phyloP scores from a whole-genome alignment of 176 grass and related monocot genomes.

The Pontederia paniculata region DNA sequence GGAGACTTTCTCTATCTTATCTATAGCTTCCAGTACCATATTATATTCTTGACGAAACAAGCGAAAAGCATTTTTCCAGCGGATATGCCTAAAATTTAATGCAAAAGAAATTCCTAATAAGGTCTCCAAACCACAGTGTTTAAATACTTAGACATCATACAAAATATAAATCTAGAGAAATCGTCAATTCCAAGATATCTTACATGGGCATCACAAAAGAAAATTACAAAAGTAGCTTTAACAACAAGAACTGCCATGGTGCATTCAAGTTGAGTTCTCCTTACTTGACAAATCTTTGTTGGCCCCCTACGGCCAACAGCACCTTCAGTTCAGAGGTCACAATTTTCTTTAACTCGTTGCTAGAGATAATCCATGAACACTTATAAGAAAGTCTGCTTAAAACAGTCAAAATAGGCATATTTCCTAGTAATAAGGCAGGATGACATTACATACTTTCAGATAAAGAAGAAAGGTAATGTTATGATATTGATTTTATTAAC shows the following conservation, averaged over 20 bases:
- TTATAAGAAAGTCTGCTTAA: constrained; percentile 12
- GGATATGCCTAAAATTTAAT: constrained; percentile 53
- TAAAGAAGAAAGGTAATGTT: no score
- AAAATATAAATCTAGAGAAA: constrained; percentile 9
- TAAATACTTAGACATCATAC: background rate
- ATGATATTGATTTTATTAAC: no score
- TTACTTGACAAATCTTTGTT: constrained; percentile 86
- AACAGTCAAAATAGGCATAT: constrained; percentile 10
- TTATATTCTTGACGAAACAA: constrained; percentile 73
- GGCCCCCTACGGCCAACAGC: constrained; percentile 53
- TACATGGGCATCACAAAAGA: background rate
- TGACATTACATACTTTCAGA: no score
- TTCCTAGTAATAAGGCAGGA: no score
- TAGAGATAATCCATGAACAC: constrained; percentile 28
- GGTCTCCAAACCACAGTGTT: background rate
- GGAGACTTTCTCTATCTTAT: constrained; percentile 86
- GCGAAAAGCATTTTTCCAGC: constrained; percentile 95
- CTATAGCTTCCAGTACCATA: constrained; percentile 73
- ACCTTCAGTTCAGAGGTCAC: constrained; percentile 71
- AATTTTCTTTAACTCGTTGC: constrained; percentile 51
- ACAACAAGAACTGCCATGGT: no score
- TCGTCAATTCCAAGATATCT: background rate
- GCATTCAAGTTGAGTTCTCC: constrained; percentile 3
- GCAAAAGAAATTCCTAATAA: constrained; percentile 8
- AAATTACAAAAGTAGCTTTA: no score